Conservation (phyloP, 352 stramenopile species). For the Globisporangium emineosum region DNA sequence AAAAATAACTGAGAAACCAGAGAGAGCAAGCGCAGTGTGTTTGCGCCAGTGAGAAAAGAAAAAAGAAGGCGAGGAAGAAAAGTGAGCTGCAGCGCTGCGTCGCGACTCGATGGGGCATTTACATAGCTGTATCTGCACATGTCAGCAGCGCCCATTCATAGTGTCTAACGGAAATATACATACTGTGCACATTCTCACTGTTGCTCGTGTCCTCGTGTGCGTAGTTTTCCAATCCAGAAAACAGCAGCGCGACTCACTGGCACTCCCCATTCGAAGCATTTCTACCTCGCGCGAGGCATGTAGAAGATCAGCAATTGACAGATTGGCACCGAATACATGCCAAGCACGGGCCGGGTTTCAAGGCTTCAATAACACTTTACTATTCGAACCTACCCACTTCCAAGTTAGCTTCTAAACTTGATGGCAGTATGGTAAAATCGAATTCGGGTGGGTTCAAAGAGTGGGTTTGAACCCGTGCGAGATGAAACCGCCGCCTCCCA, state of each 20-base stretch:
- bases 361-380: neutral
- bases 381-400: neutral
- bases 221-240: neutral
- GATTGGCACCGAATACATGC: slow-evolving; percentile 4
- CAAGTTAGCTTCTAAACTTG: neutral
- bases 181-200: neutral
- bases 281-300: neutral
- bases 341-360: neutral
- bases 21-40: neutral
- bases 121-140: neutral
- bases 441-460: neutral
- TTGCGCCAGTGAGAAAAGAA: neutral
- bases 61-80: neutral
- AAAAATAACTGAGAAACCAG: neutral
- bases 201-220: neutral
- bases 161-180: slow-evolving; percentile 3
- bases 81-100: neutral
- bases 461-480: neutral
- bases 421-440: neutral
- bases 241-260: neutral
- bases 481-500: neutral
- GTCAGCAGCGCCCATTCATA: neutral
- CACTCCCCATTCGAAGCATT: neutral
- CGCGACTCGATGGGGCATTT: neutral
- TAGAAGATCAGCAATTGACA: slow-evolving; percentile 3